Evolutionary conservation across 495 filamentous ascomycete genomes (phyloP), one percentile per base, ranked within the genome.

Genomic region (Apiosordaria backusii): DNA sequence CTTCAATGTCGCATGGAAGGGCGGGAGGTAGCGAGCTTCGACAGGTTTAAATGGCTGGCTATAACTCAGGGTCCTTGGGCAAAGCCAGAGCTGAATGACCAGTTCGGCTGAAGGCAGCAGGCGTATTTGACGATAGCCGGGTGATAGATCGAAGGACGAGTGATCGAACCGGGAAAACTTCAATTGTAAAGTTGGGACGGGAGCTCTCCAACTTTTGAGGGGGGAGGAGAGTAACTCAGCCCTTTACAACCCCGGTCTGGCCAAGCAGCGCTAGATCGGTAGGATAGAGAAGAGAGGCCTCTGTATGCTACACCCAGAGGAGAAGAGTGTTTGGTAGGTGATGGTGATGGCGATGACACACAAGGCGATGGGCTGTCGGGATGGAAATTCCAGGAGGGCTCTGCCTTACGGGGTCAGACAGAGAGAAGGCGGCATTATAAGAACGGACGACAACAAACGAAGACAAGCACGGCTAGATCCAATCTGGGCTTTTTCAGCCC

Each of bases 401-500:
- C 23, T 19, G 52, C 25, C 40, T 62, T 45, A 22, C 60, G 5
- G 24, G 35, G 23, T 26, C 57, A 16, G 24, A 52, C 52, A 27
- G 63, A 45, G 24, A 60, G 16, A 54, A 53, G 24, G 4, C 59
- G 50, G 57, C 54, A 66, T 62, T 65, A 62, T 68, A 61, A 29
- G 52, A 55, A 63, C 35, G 45, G 59, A 65, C 45, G 0, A 9
- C 5, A n/a, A 7, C n/a, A 19, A 61, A 27, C 10, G 59, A 61
- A 10, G 4, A 5, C 50, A 27, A 63, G 62, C 62, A 53, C 64
- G 63, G 65, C 64, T 64, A 70, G 64, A 50, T 35, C 68, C 26
- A 61, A 70, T 66, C 54, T 57, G 66, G 61, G 29, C 64, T 67
- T 45, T 45, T 64, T 66, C 68, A 70, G 68, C 68, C 68, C 61